Base-by-base conservation (phyloP, 1,139 yeast species). In the Yamadazyma kanchanaburiensis region DNA sequence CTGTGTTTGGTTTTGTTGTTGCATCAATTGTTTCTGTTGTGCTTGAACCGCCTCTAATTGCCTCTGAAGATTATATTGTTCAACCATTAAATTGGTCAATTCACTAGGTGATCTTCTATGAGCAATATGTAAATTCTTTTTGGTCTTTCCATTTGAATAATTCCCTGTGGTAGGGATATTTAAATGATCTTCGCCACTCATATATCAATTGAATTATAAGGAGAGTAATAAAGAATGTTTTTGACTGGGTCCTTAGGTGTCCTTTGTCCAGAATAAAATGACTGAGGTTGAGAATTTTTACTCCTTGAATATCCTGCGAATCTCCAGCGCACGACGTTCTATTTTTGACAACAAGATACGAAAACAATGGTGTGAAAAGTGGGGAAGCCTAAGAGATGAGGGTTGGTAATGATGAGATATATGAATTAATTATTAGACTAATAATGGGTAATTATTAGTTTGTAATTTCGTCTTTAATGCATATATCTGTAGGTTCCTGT, bases 71-170 rank as follows among this genome's bases (percentile, higher is more conserved):
- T 91, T 88, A 57, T 89, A 78, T 53, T 88, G 96, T 56, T 88
- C 96, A 47, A 85, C 80, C 95, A 91, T 89, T 42, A 91, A 67
- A 35, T 85, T 85, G n/a, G 97, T 89, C 55, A 91, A 70, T 55
- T 91, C 98, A 45, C 91, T 80, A 15, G 96, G 96, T 4, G 96
- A 84, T 39, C 96, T 74, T 50, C 97, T 74, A 52, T 89, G 97
- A 15, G 97, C 97, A 45, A 89, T 88, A 59, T 87, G 94, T 42
- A 89, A 56, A 44, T 64, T 65, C 34, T 55, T 60, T 24, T 41
- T 39, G 26, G 37, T 41, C 21, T 24, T 10, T 9, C 26, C 28
- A 18, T 9, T n/a, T 14, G 22, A 16, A 8, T 24, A 16, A 12
- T 26, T 3, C 7, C 23, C 30, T 13, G 27, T 12, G 11, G 32